phyloP scores from a whole-genome alignment of 352 stramenopile genomes.

The Globisporangium solare region DNA sequence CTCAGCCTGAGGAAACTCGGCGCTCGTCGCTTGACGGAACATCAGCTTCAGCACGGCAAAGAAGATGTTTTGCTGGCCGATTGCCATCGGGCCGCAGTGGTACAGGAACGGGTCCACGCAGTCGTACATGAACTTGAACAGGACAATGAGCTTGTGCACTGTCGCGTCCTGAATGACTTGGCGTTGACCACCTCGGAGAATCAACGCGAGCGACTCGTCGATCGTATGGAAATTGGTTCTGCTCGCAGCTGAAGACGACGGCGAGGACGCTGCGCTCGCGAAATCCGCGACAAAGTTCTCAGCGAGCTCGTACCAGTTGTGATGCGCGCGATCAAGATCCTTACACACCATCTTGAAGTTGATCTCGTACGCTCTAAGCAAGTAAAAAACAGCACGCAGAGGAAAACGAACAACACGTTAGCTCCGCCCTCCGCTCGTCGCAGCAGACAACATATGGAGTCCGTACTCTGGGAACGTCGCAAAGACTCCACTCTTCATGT shows the following conservation, averaged over 20 bases:
- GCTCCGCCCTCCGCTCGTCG: background rate
- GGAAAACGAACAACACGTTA: background rate
- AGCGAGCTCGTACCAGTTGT: slow-evolving; percentile 53
- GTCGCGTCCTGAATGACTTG: slow-evolving; percentile 19
- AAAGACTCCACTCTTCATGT: slow-evolving; percentile 57
- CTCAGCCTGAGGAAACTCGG: slow-evolving; percentile 58
- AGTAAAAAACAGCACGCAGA: slow-evolving; percentile 1
- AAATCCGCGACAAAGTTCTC: slow-evolving; percentile 47
- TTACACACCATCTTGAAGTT: slow-evolving; percentile 52
- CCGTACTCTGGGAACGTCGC: slow-evolving; percentile 60
- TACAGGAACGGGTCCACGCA: slow-evolving; percentile 75
- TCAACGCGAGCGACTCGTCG: slow-evolving; percentile 36
- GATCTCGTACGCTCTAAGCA: slow-evolving; percentile 58
- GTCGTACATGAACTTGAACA: slow-evolving; percentile 83
- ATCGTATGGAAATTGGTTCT: slow-evolving; percentile 32
- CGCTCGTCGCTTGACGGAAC: slow-evolving; percentile 64
- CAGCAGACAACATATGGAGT: slow-evolving; percentile 3
- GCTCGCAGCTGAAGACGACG: slow-evolving; percentile 5
- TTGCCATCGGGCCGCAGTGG: slow-evolving; percentile 72
- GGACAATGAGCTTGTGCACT: slow-evolving; percentile 27
- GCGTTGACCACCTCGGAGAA: background rate
- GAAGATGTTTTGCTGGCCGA: slow-evolving; percentile 72
- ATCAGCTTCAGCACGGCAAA: slow-evolving; percentile 63
- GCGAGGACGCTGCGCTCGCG: slow-evolving; percentile 2
- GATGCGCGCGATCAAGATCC: slow-evolving; percentile 43